A percentile compares a stretch with the other conserved stretches of the same genome.
phyloP scores from a whole-genome alignment of 2,329 filamentous ascomycete genomes.

The Sarocladiaceae sp. region DNA sequence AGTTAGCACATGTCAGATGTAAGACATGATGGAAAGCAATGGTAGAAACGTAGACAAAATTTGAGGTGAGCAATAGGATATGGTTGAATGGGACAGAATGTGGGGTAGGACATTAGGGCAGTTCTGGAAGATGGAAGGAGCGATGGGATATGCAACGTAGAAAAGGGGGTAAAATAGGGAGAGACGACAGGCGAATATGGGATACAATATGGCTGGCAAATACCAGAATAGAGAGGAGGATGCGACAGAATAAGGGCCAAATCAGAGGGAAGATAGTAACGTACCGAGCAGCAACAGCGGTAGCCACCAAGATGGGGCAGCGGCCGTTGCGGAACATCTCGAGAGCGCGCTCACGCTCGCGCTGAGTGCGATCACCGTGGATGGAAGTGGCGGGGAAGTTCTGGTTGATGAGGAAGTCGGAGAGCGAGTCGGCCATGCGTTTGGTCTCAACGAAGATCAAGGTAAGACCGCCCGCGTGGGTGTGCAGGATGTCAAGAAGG shows the following conservation, averaged over 20 bases:
- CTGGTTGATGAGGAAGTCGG: constrained; percentile 98
- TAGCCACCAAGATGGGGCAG: constrained; percentile 94
- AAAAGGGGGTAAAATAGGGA: not conserved
- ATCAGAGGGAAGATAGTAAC: not conserved
- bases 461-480: constrained; percentile 80
- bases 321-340: constrained; percentile 96
- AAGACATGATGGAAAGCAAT: not conserved
- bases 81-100: not conserved
- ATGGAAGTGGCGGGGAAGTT: constrained; percentile 97
- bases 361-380: constrained; percentile 96
- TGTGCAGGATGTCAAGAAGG: constrained; percentile 94
- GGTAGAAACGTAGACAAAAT: too few species aligned
- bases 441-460: constrained; percentile 99
- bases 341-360: constrained; percentile 94
- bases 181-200: not conserved
- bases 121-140: not conserved
- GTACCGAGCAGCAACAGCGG: constrained; percentile 74
- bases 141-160: too few species aligned
- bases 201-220: not conserved
- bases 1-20: not conserved
- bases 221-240: not conserved
- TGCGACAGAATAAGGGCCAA: not conserved
- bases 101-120: not conserved
- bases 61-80: not conserved
- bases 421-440: constrained; percentile 97